Evolutionary conservation across 345 rosid species (phyloP), one percentile per base, ranked within the genome.

Genomic region (Chamaenerion angustifolium): DNA sequence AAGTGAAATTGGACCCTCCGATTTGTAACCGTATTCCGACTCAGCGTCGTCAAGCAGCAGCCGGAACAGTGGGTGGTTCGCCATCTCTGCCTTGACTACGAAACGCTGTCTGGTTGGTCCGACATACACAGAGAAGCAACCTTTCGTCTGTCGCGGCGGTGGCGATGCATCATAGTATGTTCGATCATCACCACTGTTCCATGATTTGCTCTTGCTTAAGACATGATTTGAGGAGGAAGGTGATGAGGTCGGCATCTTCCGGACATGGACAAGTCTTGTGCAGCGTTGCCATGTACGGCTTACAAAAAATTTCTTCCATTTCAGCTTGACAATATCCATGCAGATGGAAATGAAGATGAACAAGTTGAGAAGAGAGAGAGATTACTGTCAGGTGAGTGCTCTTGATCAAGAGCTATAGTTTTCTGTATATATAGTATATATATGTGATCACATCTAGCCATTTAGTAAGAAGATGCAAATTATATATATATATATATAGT

Each of bases 71-170:
- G 82, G 82, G 59, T 80, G 93, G 57, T 77, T 83, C 3, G 71
- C 80, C 15, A 48, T 73, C 59, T 75, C 75, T 0, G 80, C 67
- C 58, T 64, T 75, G 42, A 83, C 51, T 27, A 69, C 82, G 48
- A 80, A 83, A 57, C 84, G 67, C 43, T 80, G 76, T 49, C 59
- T 77, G 12, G 75, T 63, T 0, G 75, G 68, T 3, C 92, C 92
- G 3, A 83, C 84, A 42, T 77, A 80, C 16, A 80, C 87, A 8
- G 84, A 52, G 61, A 83, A 77, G 64, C 82, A 83, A 2, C 90
- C 86, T 3, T 56, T 69, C 0, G 85, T 85, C 0, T 69, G n/a
- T 51, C 59, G 12, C 19, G 21, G 17, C 49, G 62, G 49, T 27
- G 12, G 21, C 51, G 3, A 5, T 3, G 10, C 8, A 5, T 43